Evolutionary conservation across 345 rosid species (phyloP).

Genomic region (Lepidium aucheri): DNA sequence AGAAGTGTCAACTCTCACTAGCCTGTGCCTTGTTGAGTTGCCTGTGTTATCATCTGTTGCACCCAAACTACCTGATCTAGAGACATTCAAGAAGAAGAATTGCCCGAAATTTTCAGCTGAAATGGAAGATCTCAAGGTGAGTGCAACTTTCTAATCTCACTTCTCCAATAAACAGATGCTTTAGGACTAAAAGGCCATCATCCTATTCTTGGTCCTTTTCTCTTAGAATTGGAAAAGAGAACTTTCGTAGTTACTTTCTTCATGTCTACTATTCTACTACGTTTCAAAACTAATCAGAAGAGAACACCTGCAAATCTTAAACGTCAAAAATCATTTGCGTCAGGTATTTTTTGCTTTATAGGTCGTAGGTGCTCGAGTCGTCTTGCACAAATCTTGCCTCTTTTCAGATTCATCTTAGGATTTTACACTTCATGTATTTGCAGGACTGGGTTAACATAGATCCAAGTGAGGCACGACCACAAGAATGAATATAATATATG

Average conservation of each 20-base stretch:
- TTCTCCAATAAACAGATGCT: not conserved
- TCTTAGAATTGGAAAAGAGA: not conserved
- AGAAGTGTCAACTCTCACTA: slow-evolving; percentile 14
- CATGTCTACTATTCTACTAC: not conserved
- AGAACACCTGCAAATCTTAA: not conserved
- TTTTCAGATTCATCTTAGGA: slow-evolving; percentile 11
- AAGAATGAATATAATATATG: not conserved
- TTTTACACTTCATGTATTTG: slow-evolving; percentile 11
- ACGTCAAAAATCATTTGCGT: slow-evolving; percentile 2
- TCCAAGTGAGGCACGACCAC: not conserved
- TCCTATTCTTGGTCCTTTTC: not conserved
- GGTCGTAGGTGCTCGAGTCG: not conserved
- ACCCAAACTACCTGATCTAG: no score
- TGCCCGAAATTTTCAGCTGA: slow-evolving; percentile 1
- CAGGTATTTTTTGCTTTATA: slow-evolving; percentile 1
- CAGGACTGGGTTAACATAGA: slow-evolving; percentile 7
- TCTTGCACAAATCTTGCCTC: not conserved
- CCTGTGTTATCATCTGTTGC: no score
- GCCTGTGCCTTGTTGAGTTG: not conserved
- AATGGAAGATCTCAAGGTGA: not conserved
- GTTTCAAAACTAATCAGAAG: not conserved
- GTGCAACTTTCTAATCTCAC: slow-evolving; percentile 2
- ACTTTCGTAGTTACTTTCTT: not conserved
- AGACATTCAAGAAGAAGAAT: not conserved
- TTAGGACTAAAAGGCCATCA: not conserved